Conservation (phyloP, 768 basidiomycete genomes). For the Mycena venus region DNA sequence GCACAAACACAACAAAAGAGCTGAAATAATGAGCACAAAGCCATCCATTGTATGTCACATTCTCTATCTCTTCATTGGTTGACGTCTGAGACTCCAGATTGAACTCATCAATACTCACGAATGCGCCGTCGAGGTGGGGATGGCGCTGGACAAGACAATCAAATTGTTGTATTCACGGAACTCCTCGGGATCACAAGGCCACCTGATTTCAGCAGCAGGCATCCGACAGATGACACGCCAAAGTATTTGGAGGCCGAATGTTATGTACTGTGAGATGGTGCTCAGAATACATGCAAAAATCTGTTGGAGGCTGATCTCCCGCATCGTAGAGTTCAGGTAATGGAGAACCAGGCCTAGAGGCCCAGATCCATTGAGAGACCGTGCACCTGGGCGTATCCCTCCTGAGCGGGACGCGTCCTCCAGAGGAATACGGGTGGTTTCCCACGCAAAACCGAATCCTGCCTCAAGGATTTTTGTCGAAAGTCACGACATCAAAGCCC, state of each 20-base stretch:
- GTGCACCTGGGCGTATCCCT: not conserved
- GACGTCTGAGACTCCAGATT: slow-evolving; percentile 52
- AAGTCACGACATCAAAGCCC: slow-evolving; percentile 41
- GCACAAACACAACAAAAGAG: slow-evolving; percentile 52
- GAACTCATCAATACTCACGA: slow-evolving; percentile 58
- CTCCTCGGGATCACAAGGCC: slow-evolving; percentile 28
- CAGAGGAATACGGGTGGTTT: not conserved
- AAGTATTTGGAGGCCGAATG: no score
- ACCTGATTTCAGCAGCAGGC: no score
- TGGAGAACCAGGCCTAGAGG: not conserved
- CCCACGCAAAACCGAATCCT: slow-evolving; percentile 39
- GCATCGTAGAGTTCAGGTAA: no score
- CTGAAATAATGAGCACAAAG: slow-evolving; percentile 55
- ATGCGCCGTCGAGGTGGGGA: slow-evolving; percentile 50
- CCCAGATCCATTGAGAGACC: not conserved
- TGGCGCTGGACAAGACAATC: slow-evolving; percentile 32
- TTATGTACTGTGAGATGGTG: no score
- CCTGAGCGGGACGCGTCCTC: not conserved
- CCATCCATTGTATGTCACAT: no score
- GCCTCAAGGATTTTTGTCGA: slow-evolving; percentile 38
- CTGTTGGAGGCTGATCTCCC: no score
- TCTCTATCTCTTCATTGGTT: slow-evolving; percentile 51
- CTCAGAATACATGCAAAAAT: no score
- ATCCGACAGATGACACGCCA: no score
- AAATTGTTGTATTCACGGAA: slow-evolving; percentile 31